Base-by-base conservation (phyloP, 352 stramenopile species). In the Pythium folliculosum region DNA sequence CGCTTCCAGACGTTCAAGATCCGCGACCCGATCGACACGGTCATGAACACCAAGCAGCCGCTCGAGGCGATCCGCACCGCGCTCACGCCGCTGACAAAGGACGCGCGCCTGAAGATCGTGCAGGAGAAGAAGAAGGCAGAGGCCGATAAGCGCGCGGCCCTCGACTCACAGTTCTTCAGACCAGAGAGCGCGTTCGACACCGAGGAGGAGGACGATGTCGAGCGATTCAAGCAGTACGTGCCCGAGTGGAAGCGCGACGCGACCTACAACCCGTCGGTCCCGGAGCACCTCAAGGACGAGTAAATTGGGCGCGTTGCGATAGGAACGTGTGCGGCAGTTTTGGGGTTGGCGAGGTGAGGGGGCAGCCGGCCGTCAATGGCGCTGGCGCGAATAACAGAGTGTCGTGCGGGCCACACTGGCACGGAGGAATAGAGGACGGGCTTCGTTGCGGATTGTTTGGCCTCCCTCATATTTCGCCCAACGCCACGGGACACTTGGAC, bases 1-100 rank as follows among this genome's bases (percentile, higher is more conserved):
- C 86, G 86, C 75, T 95, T 93, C 77, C 73, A 89, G 76, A 92
- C 86, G 13, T 95, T 95, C 78, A 92, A 95, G 76, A 71, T 95
- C 13, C 81, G 84, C 67, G 84, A 94, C 76, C 82, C 85, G 47
- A 73, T 93, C 60, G 85, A 93, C 74, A 80, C 84, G 65, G 72
- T 93, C 45, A 91, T 93, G 81, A 93, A 93, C 75, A 93, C 83
- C 66, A 85, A 83, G 67, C 53, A 89, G 73, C 80, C 85, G 68
- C 70, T 93, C 2, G 74, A 86, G 50, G 70, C 84, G 60, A 77
- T 89, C 35, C 65, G 89, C 69, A 68, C 77, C 57, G 60, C 84
- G 73, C 67, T 94, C 13, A 78, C 84, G 63, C 80, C 80, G 5
- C 70, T 75, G 43, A 65, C 65, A 57, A 65, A 70, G 65, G 66